Evolutionary conservation across 83 land plant genomes (phyloP).

Genomic region (Thuja plicata): DNA sequence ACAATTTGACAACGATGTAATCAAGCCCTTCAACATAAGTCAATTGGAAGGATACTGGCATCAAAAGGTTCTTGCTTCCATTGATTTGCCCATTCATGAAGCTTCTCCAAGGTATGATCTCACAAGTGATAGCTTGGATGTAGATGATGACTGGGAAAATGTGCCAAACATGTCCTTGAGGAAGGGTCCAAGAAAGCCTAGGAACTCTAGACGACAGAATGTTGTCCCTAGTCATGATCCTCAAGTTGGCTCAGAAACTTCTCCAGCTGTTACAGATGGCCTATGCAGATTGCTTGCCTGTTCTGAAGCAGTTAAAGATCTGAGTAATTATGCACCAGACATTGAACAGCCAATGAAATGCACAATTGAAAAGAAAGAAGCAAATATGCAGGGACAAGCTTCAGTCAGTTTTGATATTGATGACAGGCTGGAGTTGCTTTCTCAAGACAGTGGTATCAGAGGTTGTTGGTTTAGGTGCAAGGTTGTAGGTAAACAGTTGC

Average conservation of each 20-base stretch:
- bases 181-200: conserved; percentile 17
- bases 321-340: neutral
- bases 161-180: neutral
- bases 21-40: conserved; percentile 78
- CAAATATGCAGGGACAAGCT: neutral
- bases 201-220: conserved; percentile 7
- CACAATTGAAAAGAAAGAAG: neutral
- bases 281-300: neutral
- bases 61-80: conserved; percentile 43
- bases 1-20: conserved; percentile 62
- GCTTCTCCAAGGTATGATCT: neutral
- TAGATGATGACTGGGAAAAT: neutral
- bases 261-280: neutral
- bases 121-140: conserved; percentile 2
- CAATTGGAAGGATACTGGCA: conserved; percentile 77
- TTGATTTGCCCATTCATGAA: conserved; percentile 11
- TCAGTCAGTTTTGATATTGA: conserved; percentile 18
- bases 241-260: neutral
- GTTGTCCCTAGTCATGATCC: neutral
- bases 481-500: conserved; percentile 42
- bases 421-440: conserved; percentile 55
- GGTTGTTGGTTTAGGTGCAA: conserved; percentile 71
- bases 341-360: neutral
- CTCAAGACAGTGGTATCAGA: conserved; percentile 73
- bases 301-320: neutral